A percentile compares a stretch with the other conserved stretches of the same genome.
Conservation (phyloP, 345 rosid genomes). For the Eucalyptus microcorys region DNA sequence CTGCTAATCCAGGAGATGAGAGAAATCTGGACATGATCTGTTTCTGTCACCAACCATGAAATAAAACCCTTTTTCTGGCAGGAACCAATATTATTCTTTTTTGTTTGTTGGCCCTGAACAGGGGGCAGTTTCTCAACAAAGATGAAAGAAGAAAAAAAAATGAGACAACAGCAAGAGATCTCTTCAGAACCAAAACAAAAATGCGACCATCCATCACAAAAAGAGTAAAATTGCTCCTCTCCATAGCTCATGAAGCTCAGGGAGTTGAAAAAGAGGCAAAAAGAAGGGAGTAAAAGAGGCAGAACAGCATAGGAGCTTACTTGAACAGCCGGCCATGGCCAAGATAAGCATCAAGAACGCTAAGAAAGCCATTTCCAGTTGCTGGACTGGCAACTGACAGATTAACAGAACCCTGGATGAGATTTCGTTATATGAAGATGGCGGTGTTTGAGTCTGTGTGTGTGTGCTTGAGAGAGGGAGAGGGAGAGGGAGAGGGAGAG, state of each 20-base stretch:
- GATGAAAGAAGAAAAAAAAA: neutral
- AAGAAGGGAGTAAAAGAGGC: neutral
- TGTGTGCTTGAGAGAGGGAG: neutral
- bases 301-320: slow-evolving; percentile 24
- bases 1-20: neutral
- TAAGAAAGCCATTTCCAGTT: slow-evolving; percentile 32
- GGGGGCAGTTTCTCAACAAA: neutral
- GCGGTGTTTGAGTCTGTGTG: neutral
- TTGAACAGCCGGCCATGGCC: slow-evolving; percentile 47
- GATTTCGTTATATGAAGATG: neutral
- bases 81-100: neutral
- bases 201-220: neutral
- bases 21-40: neutral
- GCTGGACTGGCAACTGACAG: neutral
- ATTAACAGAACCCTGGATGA: neutral
- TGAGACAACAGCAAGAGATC: neutral
- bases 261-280: neutral
- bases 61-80: neutral
- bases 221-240: neutral
- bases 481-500: neutral
- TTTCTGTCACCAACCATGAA: neutral
- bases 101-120: neutral
- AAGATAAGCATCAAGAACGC: slow-evolving; percentile 32
- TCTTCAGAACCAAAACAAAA: neutral
- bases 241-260: neutral